Evolutionary conservation across 768 basidiomycete species (phyloP), one percentile per base, ranked within the genome.

Genomic region (Pholiota conissans): DNA sequence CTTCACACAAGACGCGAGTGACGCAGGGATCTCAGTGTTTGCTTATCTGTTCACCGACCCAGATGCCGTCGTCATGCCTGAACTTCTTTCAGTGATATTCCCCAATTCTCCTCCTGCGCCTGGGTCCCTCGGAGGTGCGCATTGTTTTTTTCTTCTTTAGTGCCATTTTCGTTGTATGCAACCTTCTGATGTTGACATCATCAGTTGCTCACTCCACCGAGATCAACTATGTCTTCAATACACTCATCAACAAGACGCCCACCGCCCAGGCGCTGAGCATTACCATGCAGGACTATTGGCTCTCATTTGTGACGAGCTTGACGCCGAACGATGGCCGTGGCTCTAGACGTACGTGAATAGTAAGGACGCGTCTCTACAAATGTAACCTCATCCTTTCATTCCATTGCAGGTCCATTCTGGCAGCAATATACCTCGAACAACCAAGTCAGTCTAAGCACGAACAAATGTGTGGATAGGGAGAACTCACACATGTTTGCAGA

Each of bases 11-110:
- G 69, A 68, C 28, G 74, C 70, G 0, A 74, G 78, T 2, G 68
- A 66, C 14, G 72, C 52, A 5, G 74, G 75, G 3, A 65, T 73
- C 8, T 67, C 67, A 46, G 65, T 69, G 1, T 79, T 68, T 55
- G 75, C 68, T 1, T 80, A 79, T 58, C 57, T 74, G 5, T 79
- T 78, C 59, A 72, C 71, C 0, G 73, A 78, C 35, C 73, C 54
- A 3, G 61, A 55, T 30, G 52, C 52, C 14, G 34, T 55, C 13
- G 55, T 42, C 16, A 26, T 47, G 8, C 45, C 56, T 1, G 32
- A 34, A 26, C 30, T 42, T 9, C 56, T 61, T 26, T 46, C 48
- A 4, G 29, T 20, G 8, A 9, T 45, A 4, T 5, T 24, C 6
- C 42, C 69, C 1, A 67, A 13, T 13, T 13, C 70, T 20, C 57